phyloP scores from a whole-genome alignment of 306 rosid genomes.

The Quercus dentata region DNA sequence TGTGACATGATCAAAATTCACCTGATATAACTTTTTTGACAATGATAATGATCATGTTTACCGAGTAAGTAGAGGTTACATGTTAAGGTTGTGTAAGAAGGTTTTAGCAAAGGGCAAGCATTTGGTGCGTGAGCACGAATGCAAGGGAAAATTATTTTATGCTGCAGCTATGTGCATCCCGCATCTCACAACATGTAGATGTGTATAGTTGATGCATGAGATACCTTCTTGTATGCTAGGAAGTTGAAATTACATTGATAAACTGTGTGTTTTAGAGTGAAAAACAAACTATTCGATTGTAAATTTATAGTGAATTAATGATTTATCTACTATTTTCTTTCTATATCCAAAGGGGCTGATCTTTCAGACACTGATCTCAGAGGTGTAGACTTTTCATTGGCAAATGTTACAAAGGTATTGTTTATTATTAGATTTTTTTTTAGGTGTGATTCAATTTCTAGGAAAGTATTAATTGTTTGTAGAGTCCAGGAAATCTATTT shows the following conservation, averaged over 20 bases:
- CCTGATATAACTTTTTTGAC: too few species aligned
- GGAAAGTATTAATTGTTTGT: neutral
- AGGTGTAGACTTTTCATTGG: constrained; percentile 83
- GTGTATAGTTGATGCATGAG: too few species aligned
- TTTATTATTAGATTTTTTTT: neutral
- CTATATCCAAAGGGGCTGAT: constrained; percentile 63
- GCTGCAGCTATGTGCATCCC: too few species aligned
- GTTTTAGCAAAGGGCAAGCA: too few species aligned
- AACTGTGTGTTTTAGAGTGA: neutral
- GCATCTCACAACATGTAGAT: too few species aligned
- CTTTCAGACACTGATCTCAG: constrained; percentile 93
- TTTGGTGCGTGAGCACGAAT: too few species aligned
- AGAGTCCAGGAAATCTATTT: too few species aligned
- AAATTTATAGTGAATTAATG: neutral
- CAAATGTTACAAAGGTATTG: constrained; percentile 86
- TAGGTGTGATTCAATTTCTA: neutral
- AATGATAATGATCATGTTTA: too few species aligned
- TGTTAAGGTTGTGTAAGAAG: too few species aligned
- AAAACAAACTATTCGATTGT: neutral
- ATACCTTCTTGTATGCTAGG: neutral
- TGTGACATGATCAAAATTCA: too few species aligned
- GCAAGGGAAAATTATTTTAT: too few species aligned
- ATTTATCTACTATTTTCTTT: neutral
- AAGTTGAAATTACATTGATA: neutral
- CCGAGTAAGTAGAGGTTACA: too few species aligned